Conservation (phyloP, 2,329 filamentous ascomycete genomes). For the Apiospora pterosperma region DNA sequence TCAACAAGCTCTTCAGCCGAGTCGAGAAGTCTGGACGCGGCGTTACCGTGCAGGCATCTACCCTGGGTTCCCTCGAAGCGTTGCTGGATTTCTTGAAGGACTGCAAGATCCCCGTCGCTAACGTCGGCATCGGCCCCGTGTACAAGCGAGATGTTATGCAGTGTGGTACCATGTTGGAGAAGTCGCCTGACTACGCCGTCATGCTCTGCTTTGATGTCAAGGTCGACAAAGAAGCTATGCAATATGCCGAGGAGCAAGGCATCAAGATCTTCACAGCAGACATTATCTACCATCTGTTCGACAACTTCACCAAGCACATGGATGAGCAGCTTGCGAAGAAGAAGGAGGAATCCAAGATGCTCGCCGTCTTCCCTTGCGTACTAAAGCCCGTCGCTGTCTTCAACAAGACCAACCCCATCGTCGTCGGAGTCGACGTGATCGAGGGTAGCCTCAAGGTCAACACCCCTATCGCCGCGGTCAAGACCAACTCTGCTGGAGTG, state of each 20-base stretch:
- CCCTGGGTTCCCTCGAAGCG: slow-evolving; percentile 93
- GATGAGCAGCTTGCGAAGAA: slow-evolving; percentile 79
- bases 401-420: slow-evolving; percentile 96
- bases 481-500: slow-evolving; percentile 71
- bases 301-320: slow-evolving; percentile 95
- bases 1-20: slow-evolving; percentile 85
- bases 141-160: slow-evolving; percentile 98
- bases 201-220: slow-evolving; percentile 99
- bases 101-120: slow-evolving; percentile 95
- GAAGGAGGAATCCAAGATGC: slow-evolving; percentile 93
- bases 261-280: slow-evolving; percentile 98
- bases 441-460: slow-evolving; percentile 84
- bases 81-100: slow-evolving; percentile 92
- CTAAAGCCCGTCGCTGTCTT: slow-evolving; percentile 88
- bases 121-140: slow-evolving; percentile 95
- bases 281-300: slow-evolving; percentile 98
- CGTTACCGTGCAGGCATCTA: slow-evolving; percentile 96
- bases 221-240: slow-evolving; percentile 91
- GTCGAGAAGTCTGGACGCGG: slow-evolving; percentile 90
- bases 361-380: slow-evolving; percentile 96
- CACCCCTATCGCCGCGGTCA: slow-evolving; percentile 86
- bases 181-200: slow-evolving; percentile 90
- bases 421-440: slow-evolving; percentile 91
- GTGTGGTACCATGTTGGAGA: slow-evolving; percentile 94
- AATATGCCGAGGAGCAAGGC: slow-evolving; percentile 87